Evolutionary conservation across 345 rosid genomes (phyloP), one percentile per base, ranked within the genome.

Genomic region (Viola odorata): DNA sequence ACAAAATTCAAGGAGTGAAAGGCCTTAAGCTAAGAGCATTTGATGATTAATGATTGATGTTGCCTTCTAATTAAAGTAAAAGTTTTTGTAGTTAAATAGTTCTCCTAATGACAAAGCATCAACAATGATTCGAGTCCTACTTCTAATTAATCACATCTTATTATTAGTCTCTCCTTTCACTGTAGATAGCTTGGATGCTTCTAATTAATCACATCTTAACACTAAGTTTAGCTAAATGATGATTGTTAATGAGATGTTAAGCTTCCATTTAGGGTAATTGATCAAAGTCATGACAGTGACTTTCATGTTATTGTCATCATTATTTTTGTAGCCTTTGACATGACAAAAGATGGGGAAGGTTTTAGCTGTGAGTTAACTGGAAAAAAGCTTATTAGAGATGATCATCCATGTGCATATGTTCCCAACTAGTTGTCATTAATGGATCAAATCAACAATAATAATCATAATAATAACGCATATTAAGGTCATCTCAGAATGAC

Each of bases 401-500:
- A 23, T 23, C 32, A 23, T 23, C 32, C 77, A 78, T 81, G 83
- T 72, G 83, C 81, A 64, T 67, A 44, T 76, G 83, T 72, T 78
- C 60, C 74, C 63, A 67, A 44, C 60, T 63, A 58, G 13, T 55
- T 50, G 58, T 55, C 37, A 55, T 66, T 53, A 77, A 70, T 63
- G 72, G 79, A 72, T 61, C 74, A 66, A 41, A 73, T 78, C 63
- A 64, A 64, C 41, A 48, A 56, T 44, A 38, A 60, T 61, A 23
- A 50, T 39, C 11, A 55, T 39, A 55, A 37, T 55, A 49, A 60
- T 60, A 53, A 37, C 39, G 10, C 50, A 47, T 58, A 55, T 41
- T 56, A 50, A 60, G 55, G 61, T 68, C 74, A 63, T 67, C 64
- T 60, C 10, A 56, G 50, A 56, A 52, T 47, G 62, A 55, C 55